These are phyloP conservation scores for Paramecium octaurelia DNA, from an alignment of 73 alveolate species.

Conservation along the genomic window DNA sequence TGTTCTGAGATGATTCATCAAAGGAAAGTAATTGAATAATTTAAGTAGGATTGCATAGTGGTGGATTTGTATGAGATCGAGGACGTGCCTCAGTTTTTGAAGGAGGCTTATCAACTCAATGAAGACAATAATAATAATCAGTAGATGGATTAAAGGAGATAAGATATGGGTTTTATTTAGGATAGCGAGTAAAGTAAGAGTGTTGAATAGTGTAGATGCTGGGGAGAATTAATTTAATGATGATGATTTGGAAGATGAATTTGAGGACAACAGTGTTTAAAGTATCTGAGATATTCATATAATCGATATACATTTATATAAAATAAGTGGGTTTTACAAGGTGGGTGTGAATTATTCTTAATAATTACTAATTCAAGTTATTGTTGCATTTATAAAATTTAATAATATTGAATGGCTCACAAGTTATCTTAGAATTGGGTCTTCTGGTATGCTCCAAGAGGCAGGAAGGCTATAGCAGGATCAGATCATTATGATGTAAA, in stretches of 20 bases:
- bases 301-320: neutral
- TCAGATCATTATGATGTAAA: constrained; percentile 44
- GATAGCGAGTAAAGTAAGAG: neutral
- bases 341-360: too few species aligned
- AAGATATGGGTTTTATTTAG: neutral
- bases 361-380: neutral
- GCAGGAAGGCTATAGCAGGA: constrained; percentile 40
- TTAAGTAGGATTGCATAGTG: neutral
- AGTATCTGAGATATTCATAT: neutral
- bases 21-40: constrained; percentile 66
- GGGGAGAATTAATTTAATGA: neutral
- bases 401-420: neutral
- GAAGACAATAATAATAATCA: neutral
- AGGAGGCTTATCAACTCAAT: neutral
- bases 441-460: constrained; percentile 61
- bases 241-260: neutral
- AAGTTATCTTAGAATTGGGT: constrained; percentile 52
- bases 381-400: neutral
- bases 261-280: neutral
- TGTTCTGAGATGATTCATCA: constrained; percentile 85
- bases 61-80: constrained; percentile 33
- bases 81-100: neutral
- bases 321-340: neutral
- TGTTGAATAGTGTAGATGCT: neutral
- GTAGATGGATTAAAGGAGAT: neutral